Evolutionary conservation across 1,284 basidiomycete species (phyloP).

Genomic region (Fomitiporia mediterranea): DNA sequence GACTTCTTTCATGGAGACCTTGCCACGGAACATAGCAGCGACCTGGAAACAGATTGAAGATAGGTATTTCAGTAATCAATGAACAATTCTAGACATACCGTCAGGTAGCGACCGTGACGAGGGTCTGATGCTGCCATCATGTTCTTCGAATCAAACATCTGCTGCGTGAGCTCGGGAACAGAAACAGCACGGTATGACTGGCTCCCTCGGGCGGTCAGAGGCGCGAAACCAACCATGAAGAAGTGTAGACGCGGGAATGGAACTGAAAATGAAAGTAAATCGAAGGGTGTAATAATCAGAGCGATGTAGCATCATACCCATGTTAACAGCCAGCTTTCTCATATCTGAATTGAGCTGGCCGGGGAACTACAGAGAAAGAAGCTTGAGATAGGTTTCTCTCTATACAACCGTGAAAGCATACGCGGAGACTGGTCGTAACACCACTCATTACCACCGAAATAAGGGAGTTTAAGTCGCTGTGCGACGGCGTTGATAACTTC

Average conservation of each 20-base stretch:
- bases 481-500: constrained; percentile 90
- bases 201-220: constrained; percentile 88
- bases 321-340: constrained; percentile 96
- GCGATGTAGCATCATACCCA: constrained; percentile 56
- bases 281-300: not conserved
- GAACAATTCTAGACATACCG: too few species aligned
- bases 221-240: constrained; percentile 98
- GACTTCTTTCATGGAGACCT: constrained; percentile 98
- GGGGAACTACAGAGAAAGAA: constrained; percentile 64
- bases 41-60: too few species aligned
- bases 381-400: constrained; percentile 16
- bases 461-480: constrained; percentile 95
- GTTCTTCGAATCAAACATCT: constrained; percentile 99
- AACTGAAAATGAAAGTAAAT: constrained; percentile 40
- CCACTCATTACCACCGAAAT: constrained; percentile 98
- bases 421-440: constrained; percentile 87
- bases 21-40: constrained; percentile 96
- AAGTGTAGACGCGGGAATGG: constrained; percentile 99
- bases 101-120: constrained; percentile 90
- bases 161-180: constrained; percentile 93
- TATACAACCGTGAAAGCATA: constrained; percentile 11
- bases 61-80: too few species aligned
- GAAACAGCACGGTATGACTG: constrained; percentile 93
- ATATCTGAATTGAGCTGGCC: constrained; percentile 98
- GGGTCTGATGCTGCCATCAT: constrained; percentile 98